Base-by-base conservation (phyloP, 73 alveolate genomes). In the Blepharisma stoltei region DNA sequence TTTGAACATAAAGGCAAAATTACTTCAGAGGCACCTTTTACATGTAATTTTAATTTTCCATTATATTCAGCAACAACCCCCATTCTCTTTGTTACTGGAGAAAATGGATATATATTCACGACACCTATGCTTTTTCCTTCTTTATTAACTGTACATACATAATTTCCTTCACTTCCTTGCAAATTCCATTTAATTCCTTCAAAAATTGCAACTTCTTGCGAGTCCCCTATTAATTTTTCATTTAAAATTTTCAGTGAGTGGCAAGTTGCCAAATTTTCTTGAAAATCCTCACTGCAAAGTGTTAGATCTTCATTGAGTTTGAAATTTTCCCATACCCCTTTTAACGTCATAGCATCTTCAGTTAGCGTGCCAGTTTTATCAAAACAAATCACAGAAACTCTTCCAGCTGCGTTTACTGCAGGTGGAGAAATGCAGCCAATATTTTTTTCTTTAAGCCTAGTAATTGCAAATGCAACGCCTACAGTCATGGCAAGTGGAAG, bases 301-400 rank as follows among this genome's bases (percentile, higher is more conserved):
- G 77, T 21, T 84, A 70, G 48, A 18, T 21, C 76, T 14, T 27
- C 21, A 41, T 47, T 44, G 2, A 69, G 11, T 20, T 18, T 18
- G 23, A 52, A n/a, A 20, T 52, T n/a, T 27, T 38, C 80, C n/a
- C 94, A 85, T 82, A 82, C 93, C 23, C 98, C 98, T 47, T 81
- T 87, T 41, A 94, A 79, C 77, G 87, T 94, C 77, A 95, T 91
- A 55, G 94, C 97, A 65, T 96, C 99, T 81, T 96, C 98, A 7
- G 99, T 96, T 55, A 96, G 87, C 21, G 99, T 96, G 5, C 99
- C 99, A 14, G 99, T 96, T 86, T 96, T 96, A 80, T 96, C 99
- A 82, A 96, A 96, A 60, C 92, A 89, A 90, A 94, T 88, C 49
- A 92, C 79, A 37, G 88, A 81, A 23, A 96, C 90, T 75, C 94